phyloP scores from a whole-genome alignment of 768 basidiomycete genomes.

The Nevesoporus exiguus region DNA sequence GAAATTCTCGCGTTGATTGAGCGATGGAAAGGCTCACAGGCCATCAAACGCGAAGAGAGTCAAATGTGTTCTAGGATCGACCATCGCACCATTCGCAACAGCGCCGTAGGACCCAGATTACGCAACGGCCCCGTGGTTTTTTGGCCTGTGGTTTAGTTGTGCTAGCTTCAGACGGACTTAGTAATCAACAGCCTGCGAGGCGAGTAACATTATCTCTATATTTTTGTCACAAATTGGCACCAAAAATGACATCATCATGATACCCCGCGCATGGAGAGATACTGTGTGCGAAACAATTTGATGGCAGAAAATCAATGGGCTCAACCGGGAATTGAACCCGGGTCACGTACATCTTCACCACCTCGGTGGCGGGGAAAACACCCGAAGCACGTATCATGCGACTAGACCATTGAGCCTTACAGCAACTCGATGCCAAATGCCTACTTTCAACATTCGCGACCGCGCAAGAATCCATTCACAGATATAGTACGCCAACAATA shows the following conservation, averaged over 20 bases:
- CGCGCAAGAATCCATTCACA: too few relatives aligned
- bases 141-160: constrained; percentile 7
- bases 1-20: constrained; percentile 28
- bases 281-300: too few relatives aligned
- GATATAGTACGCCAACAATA: neutral
- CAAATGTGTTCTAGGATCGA: neutral
- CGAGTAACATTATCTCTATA: neutral
- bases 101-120: constrained; percentile 27
- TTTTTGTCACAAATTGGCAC: neutral
- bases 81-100: constrained; percentile 9
- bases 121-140: constrained; percentile 1
- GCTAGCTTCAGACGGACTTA: constrained; percentile 15
- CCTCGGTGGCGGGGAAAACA: constrained; percentile 9
- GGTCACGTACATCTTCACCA: constrained; percentile 36
- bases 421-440: too few relatives aligned
- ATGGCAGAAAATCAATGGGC: constrained; percentile 10
- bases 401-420: constrained; percentile 35
- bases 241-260: too few relatives aligned
- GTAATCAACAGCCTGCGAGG: neutral
- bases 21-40: constrained; percentile 24
- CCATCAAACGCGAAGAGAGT: constrained; percentile 16
- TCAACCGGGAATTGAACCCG: constrained; percentile 36
- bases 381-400: constrained; percentile 37
- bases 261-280: neutral
- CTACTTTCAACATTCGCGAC: neutral